Evolutionary conservation across 2,329 filamentous ascomycete species (phyloP).

Genomic region (Pseudogymnoascus pannorum): DNA sequence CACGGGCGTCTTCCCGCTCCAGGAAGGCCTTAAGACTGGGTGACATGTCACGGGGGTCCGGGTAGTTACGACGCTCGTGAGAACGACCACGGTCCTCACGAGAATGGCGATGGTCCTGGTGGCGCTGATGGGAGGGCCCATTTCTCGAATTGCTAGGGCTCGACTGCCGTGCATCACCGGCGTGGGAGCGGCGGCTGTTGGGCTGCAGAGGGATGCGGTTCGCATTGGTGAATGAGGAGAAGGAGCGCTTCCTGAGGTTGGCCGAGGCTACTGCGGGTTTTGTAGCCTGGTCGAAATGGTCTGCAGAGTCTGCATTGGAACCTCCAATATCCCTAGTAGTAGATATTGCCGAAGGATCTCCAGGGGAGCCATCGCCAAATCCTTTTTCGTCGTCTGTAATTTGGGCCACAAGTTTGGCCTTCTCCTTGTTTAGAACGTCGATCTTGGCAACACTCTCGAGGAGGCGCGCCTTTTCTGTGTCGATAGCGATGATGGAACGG

Average conservation of each 20-base stretch:
- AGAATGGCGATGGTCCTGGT: not conserved
- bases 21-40: not conserved
- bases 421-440: not conserved
- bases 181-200: not conserved
- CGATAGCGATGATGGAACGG: slow-evolving; percentile 26
- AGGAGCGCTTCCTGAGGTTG: not conserved
- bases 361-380: not conserved
- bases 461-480: slow-evolving; percentile 24
- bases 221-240: not conserved
- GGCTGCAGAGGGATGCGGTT: not conserved
- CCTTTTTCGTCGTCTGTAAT: slow-evolving; percentile 21
- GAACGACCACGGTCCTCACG: not conserved
- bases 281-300: not conserved
- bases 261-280: not conserved
- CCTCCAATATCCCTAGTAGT: not conserved
- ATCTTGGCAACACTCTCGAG: not conserved
- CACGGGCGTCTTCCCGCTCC: not conserved
- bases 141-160: not conserved
- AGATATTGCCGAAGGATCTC: not conserved
- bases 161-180: not conserved
- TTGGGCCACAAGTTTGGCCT: slow-evolving; percentile 23
- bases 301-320: not conserved
- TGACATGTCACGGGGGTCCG: not conserved
- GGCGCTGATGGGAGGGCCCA: not conserved
- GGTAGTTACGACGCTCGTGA: not conserved